Percentiles rank a stretch among this genome's conserved stretches.
These are phyloP conservation scores for Penicillium waksmanii DNA, from an alignment of 495 filamentous ascomycete species.

Conservation along the genomic window DNA sequence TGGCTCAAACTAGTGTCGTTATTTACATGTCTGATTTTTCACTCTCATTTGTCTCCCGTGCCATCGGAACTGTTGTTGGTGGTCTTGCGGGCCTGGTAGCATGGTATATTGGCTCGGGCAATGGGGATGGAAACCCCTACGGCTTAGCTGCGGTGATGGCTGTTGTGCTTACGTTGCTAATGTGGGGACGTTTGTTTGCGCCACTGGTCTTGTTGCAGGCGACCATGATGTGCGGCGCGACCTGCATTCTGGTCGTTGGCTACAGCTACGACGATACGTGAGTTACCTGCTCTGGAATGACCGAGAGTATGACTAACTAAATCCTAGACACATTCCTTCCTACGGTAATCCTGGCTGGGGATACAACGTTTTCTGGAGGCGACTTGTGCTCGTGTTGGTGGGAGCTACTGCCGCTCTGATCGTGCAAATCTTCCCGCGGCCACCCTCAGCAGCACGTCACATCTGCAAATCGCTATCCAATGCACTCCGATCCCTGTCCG, in stretches of 20 bases:
- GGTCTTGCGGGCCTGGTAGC: conserved; percentile 44
- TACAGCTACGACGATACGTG: conserved; percentile 47
- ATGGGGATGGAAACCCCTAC: conserved; percentile 46
- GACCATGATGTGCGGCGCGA: conserved; percentile 45
- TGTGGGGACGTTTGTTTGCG: conserved; percentile 44
- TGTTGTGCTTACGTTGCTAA: conserved; percentile 34
- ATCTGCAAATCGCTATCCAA: conserved; percentile 46
- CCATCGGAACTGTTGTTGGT: conserved; percentile 41
- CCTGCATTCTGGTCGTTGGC: conserved; percentile 44
- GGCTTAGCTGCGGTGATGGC: conserved; percentile 43
- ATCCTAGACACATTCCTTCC: conserved; percentile 34
- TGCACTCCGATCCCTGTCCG: conserved; percentile 40
- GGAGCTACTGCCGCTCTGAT: conserved; percentile 43
- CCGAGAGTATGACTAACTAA: background rate
- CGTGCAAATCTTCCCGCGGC: conserved; percentile 47
- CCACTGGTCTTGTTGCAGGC: conserved; percentile 35
- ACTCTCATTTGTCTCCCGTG: conserved; percentile 38
- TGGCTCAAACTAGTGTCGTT: conserved; percentile 47
- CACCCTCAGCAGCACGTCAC: conserved; percentile 47
- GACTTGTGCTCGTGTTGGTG: conserved; percentile 45
- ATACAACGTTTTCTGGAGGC: conserved; percentile 50
- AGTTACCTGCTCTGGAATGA: conserved; percentile 12
- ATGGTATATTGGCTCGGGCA: conserved; percentile 52
- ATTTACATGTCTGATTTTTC: conserved; percentile 52
- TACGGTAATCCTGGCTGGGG: conserved; percentile 50